These are phyloP conservation scores for Bremia lactucae DNA, from an alignment of 352 stramenopile genomes.

Conservation along the genomic window DNA sequence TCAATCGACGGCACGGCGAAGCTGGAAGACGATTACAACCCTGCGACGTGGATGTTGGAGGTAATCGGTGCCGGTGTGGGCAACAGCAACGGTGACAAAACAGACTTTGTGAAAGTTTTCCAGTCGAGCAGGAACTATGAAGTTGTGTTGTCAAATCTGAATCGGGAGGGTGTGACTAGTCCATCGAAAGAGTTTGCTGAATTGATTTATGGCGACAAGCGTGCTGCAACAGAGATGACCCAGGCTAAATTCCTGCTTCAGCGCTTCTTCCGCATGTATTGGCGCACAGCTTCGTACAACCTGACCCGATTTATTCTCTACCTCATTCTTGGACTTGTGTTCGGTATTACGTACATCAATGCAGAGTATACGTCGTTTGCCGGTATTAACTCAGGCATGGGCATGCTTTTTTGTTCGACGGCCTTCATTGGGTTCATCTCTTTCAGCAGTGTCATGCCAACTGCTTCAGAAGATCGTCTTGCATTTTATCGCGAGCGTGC, in stretches of 20 bases:
- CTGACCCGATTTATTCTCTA: slow-evolving; percentile 22
- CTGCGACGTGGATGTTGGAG: neutral
- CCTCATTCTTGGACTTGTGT: slow-evolving; percentile 13
- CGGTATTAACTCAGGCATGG: slow-evolving; percentile 20
- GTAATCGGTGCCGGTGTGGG: neutral
- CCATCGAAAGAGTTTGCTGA: slow-evolving; percentile 14
- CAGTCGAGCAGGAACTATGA: slow-evolving; percentile 13
- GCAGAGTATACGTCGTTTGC: slow-evolving; percentile 16
- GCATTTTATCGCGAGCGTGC: slow-evolving; percentile 84
- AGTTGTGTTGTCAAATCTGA: slow-evolving; percentile 18
- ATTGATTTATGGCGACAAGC: slow-evolving; percentile 28
- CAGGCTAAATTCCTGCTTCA: slow-evolving; percentile 34
- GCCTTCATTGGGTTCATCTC: slow-evolving; percentile 59
- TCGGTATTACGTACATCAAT: slow-evolving; percentile 14
- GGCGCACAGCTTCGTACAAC: slow-evolving; percentile 34
- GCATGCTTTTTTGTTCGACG: slow-evolving; percentile 59
- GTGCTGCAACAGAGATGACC: slow-evolving; percentile 10
- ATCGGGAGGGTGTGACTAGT: slow-evolving; percentile 19
- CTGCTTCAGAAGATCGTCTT: slow-evolving; percentile 62
- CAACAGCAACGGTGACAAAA: slow-evolving; percentile 2
- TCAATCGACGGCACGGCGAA: neutral
- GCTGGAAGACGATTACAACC: neutral
- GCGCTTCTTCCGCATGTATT: slow-evolving; percentile 62
- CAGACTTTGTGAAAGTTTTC: slow-evolving; percentile 3
- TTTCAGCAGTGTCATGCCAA: slow-evolving; percentile 50